Percentiles rank a stretch among this genome's conserved stretches.
phyloP scores from a whole-genome alignment of 2,329 filamentous ascomycete species.

The Alternaria ethzedia region DNA sequence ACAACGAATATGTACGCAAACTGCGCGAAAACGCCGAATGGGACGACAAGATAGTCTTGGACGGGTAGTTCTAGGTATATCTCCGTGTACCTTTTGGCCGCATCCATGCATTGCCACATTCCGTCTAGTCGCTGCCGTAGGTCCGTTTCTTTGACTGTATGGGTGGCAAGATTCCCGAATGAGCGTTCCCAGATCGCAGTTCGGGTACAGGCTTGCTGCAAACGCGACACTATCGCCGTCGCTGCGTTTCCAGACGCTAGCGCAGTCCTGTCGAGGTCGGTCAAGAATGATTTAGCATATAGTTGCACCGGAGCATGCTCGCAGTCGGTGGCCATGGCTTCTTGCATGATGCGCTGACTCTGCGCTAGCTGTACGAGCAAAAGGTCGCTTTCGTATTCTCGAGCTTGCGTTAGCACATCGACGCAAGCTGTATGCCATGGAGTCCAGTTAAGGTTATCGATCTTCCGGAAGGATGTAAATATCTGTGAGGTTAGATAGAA shows the following conservation, averaged over 20 bases:
- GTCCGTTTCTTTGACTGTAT: background rate
- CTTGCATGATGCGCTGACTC: background rate
- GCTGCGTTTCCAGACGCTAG: background rate
- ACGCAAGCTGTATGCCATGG: background rate
- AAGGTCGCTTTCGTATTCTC: background rate
- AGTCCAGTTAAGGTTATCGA: background rate
- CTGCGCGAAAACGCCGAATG: constrained; percentile 14
- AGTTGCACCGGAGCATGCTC: background rate
- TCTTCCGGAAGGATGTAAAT: background rate
- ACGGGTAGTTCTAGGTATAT: background rate
- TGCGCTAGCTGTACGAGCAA: background rate
- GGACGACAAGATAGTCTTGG: constrained; percentile 1
- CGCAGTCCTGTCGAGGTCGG: background rate
- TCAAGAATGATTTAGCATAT: background rate
- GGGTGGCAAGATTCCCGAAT: background rate
- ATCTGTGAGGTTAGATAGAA: constrained; percentile 9
- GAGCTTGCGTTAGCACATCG: background rate
- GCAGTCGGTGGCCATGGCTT: background rate
- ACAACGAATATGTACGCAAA: constrained; percentile 19
- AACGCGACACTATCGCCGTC: background rate
- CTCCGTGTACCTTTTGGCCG: background rate
- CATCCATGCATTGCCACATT: background rate
- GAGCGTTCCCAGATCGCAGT: constrained; percentile 5
- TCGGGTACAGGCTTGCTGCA: constrained; percentile 2
- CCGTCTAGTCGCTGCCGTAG: background rate